phyloP scores from a whole-genome alignment of 2,329 filamentous ascomycete genomes.

The Pseudocercospora eumusae region DNA sequence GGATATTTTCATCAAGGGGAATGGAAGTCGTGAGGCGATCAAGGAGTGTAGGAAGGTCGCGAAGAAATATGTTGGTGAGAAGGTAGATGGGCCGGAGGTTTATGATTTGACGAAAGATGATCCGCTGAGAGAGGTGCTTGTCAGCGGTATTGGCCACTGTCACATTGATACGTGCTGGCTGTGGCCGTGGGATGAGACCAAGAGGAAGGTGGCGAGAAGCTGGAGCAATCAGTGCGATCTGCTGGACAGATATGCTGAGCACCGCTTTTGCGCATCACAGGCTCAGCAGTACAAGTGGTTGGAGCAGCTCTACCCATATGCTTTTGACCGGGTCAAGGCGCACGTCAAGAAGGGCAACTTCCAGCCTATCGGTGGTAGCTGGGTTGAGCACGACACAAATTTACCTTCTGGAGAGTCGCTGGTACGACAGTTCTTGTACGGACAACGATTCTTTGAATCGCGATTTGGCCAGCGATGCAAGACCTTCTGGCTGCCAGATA shows the following conservation, averaged over 20 bases:
- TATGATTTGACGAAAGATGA: slow-evolving; percentile 61
- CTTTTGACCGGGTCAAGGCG: slow-evolving; percentile 84
- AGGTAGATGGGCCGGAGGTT: slow-evolving; percentile 79
- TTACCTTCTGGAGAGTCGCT: slow-evolving; percentile 94
- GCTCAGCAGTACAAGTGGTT: slow-evolving; percentile 99
- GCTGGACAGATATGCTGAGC: slow-evolving; percentile 92
- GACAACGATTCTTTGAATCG: slow-evolving; percentile 91
- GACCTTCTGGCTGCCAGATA: slow-evolving; percentile 98
- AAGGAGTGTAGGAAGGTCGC: slow-evolving; percentile 79
- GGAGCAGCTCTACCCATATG: slow-evolving; percentile 81
- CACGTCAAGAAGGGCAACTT: slow-evolving; percentile 91
- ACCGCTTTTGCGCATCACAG: slow-evolving; percentile 88
- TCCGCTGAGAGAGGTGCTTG: slow-evolving; percentile 63
- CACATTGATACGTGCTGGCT: slow-evolving; percentile 99
- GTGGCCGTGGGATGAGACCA: slow-evolving; percentile 97
- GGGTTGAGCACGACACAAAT: slow-evolving; percentile 99
- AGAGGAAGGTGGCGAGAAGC: slow-evolving; percentile 90
- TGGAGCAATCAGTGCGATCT: slow-evolving; percentile 97
- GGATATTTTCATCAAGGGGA: slow-evolving; percentile 79
- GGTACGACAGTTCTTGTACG: slow-evolving; percentile 90
- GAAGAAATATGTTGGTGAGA: slow-evolving; percentile 74
- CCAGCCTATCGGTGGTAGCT: slow-evolving; percentile 93
- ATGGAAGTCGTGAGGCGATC: slow-evolving; percentile 71
- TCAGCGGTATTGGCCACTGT: slow-evolving; percentile 90
- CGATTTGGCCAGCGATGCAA: slow-evolving; percentile 84